Base-by-base conservation (phyloP, 1,139 yeast genomes). In the Meyerozyma carpophila region DNA sequence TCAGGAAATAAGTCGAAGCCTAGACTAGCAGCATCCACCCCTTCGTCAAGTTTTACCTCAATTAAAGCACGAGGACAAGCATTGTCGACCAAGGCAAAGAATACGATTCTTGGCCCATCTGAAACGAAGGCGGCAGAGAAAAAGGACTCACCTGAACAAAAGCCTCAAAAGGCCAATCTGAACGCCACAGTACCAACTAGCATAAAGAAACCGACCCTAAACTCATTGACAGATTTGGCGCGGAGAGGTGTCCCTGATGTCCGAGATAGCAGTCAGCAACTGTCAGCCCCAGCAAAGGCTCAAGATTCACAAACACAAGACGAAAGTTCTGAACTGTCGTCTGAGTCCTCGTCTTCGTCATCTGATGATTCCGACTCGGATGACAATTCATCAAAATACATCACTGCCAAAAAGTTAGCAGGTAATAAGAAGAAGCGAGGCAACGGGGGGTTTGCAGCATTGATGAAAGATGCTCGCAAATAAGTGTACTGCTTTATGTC, bases 171-270 rank as follows among this genome's bases (percentile, higher is more conserved):
- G 20, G 20, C 10, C 4, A 11, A 31, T 5, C 21, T 16, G 14
- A 31, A 14, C 10, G 5, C 10, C 1, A 13, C n/a, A 3, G 10
- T 5, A 2, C n/a, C 9, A 14, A 2, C 34, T 13, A 31, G 11
- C 14, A 16, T 18, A 10, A 63, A 56, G 39, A 55, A 54, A 32
- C 69, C 70, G 1, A 46, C 56, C 1, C 65, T 82, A 43, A 74
- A 77, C 18, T 77, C 84, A 0, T 61, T 82, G 36, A 73, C 75
- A n/a, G 84, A 81, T 47, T 64, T 81, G 43, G 82, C 74, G 1
- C 64, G 70, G 21, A 65, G 80, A 47, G 87, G 86, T 2, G 74
- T 81, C 14, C 88, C 88, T 2, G 85, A 78, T 24, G 86, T 82
- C 1, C 72, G 67, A 44, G 86, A 81, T 18, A 21, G 13, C 36